Evolutionary conservation across 768 basidiomycete species (phyloP).

Genomic region (Hypholoma fasciculare): DNA sequence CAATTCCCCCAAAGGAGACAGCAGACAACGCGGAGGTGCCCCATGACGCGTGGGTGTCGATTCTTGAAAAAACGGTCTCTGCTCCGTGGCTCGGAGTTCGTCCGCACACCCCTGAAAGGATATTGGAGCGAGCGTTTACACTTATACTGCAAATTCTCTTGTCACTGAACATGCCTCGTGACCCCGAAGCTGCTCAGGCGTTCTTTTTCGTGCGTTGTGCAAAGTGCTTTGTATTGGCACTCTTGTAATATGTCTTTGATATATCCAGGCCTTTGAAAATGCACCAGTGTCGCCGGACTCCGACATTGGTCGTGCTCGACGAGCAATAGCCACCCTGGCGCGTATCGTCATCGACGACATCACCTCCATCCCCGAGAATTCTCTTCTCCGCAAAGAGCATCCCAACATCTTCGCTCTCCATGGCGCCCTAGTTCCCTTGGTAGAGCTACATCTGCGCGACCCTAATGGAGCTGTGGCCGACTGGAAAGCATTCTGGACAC

Average conservation of each 20-base stretch:
- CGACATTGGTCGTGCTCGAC: conserved; percentile 5
- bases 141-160: conserved; percentile 2
- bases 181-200: not conserved
- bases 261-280: conserved; percentile 4
- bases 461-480: not conserved
- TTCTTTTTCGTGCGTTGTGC: conserved; percentile 1
- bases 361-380: not conserved
- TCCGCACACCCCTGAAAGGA: not conserved
- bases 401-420: conserved; percentile 5
- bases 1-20: not conserved
- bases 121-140: conserved; percentile 1
- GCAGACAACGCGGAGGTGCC: not conserved
- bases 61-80: conserved; percentile 2
- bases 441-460: not conserved
- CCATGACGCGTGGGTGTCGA: not conserved
- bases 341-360: not conserved
- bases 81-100: conserved; percentile 1
- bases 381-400: conserved; percentile 2
- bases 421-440: conserved; percentile 2
- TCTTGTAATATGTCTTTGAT: not conserved
- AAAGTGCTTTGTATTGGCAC: not conserved
- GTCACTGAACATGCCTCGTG: not conserved
- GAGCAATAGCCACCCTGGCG: conserved; percentile 2
- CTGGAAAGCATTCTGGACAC: conserved; percentile 6
- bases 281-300: conserved; percentile 3